Base-by-base conservation (phyloP, 2,329 filamentous ascomycete species). In the Malbranchea zuffiana region DNA sequence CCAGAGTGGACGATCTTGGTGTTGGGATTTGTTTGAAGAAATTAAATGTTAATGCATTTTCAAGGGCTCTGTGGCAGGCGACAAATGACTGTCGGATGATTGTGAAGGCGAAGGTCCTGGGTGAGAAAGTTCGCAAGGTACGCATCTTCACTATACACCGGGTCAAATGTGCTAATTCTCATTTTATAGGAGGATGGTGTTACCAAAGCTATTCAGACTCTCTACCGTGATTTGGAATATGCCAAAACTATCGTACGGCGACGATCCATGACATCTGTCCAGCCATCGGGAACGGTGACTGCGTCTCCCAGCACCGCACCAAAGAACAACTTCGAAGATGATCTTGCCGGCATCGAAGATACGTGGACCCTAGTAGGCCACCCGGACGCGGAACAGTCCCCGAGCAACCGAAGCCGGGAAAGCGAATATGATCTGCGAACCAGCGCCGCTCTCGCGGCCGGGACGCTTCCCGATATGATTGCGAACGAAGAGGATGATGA, bases 141-240 rank as follows among this genome's bases (percentile, higher is more conserved):
- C 60, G 74, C 65, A 25, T 24, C 16, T 23, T 12, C 24, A 16
- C 8, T 17, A 6, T 16, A 27, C 10, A 17, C 15, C 8, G 2
- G 15, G 25, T 19, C 17, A n/a, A 11, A 13, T 27, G 16, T 7
- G 7, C 10, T 21, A 7, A 15, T 26, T 38, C 32, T 39, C 25
- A 32, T 31, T 5, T 8, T 23, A 8, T 44, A 92, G 81, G 88
- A 98, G 58, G 78, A 85, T 46, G 90, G 90, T 23, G 86, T 95
- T n/a, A 77, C 80, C 32, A 82, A 72, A 4, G 90, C 88, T 4
- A 90, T 96, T 44, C 83, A 94, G 58, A 82, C 78, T 42, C 83
- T 98, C 39, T 98, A 96, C 56, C 81, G 90, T 27, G 88, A 96
- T 56, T 71, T 96, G 39, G 90, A 96, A 55, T 95, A 95, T 51